Percentiles rank a stretch among this genome's conserved stretches.
These are phyloP conservation scores for Talaromyces atroroseus DNA, from an alignment of 2,329 filamentous ascomycete species.

Conservation along the genomic window DNA sequence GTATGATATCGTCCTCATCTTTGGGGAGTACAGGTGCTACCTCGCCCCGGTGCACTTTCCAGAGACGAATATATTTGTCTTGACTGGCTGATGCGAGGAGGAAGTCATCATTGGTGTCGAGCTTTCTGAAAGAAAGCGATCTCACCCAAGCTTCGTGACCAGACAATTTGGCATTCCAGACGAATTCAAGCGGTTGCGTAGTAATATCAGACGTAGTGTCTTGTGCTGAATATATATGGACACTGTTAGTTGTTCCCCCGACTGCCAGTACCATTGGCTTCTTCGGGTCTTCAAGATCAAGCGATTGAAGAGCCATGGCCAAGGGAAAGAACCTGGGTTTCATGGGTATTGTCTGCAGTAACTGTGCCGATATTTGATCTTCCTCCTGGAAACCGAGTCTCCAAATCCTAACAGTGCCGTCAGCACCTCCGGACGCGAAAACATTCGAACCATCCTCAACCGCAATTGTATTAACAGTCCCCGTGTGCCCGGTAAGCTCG, in stretches of 20 bases:
- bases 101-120: constrained; percentile 61
- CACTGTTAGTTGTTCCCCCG: constrained; percentile 75
- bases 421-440: constrained; percentile 58
- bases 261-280: constrained; percentile 62
- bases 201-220: constrained; percentile 19
- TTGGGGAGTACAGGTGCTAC: constrained; percentile 51
- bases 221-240: constrained; percentile 70
- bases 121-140: constrained; percentile 66
- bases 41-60: constrained; percentile 72
- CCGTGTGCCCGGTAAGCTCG: constrained; percentile 62
- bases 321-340: constrained; percentile 78
- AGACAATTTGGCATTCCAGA: constrained; percentile 67
- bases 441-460: constrained; percentile 41
- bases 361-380: constrained; percentile 37
- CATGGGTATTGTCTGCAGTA: constrained; percentile 64
- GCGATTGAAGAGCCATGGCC: constrained; percentile 60
- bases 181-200: constrained; percentile 49
- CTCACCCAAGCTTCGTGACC: constrained; percentile 96
- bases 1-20: constrained; percentile 31
- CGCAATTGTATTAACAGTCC: constrained; percentile 63
- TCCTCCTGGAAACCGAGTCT: constrained; percentile 43
- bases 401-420: constrained; percentile 64
- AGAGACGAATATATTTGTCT: constrained; percentile 93
- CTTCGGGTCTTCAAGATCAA: constrained; percentile 49
- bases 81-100: constrained; percentile 90